Conservation (phyloP, 345 rosid genomes). For the Melastoma malabathricum region DNA sequence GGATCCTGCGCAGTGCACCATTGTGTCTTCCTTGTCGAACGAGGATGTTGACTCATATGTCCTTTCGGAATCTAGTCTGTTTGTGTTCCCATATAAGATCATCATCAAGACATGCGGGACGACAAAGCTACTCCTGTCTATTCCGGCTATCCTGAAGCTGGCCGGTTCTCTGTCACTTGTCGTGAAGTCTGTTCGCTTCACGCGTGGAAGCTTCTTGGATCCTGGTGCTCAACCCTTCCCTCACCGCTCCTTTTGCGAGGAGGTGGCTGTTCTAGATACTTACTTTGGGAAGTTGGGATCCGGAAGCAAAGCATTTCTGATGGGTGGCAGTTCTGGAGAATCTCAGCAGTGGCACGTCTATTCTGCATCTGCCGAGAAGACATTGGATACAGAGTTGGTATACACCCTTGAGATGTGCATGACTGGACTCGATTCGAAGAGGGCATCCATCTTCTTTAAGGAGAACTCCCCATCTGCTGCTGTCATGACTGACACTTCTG, state of each 20-base stretch:
- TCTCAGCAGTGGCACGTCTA: constrained; percentile 86
- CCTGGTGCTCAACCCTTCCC: constrained; percentile 79
- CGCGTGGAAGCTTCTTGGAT: constrained; percentile 85
- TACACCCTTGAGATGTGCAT: constrained; percentile 90
- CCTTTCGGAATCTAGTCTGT: constrained; percentile 95
- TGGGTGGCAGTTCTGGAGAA: constrained; percentile 39
- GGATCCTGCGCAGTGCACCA: constrained; percentile 73
- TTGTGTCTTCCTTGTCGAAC: constrained; percentile 78
- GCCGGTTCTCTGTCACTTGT: constrained; percentile 51
- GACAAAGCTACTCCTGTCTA: constrained; percentile 73
- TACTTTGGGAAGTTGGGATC: constrained; percentile 47
- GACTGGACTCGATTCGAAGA: constrained; percentile 71
- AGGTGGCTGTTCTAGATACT: constrained; percentile 64
- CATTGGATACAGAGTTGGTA: constrained; percentile 10
- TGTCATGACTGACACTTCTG: constrained; percentile 58
- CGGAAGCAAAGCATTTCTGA: constrained; percentile 50
- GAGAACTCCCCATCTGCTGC: constrained; percentile 30
- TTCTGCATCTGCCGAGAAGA: constrained; percentile 44
- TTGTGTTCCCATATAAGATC: constrained; percentile 79
- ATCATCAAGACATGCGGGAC: constrained; percentile 97
- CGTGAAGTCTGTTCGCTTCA: constrained; percentile 59
- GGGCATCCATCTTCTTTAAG: constrained; percentile 66
- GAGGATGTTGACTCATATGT: constrained; percentile 69
- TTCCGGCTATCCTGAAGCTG: constrained; percentile 76
- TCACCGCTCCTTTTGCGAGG: constrained; percentile 76